Evolutionary conservation across 140 eudicot genomes (phyloP).

Genomic region (Artemisia princeps): DNA sequence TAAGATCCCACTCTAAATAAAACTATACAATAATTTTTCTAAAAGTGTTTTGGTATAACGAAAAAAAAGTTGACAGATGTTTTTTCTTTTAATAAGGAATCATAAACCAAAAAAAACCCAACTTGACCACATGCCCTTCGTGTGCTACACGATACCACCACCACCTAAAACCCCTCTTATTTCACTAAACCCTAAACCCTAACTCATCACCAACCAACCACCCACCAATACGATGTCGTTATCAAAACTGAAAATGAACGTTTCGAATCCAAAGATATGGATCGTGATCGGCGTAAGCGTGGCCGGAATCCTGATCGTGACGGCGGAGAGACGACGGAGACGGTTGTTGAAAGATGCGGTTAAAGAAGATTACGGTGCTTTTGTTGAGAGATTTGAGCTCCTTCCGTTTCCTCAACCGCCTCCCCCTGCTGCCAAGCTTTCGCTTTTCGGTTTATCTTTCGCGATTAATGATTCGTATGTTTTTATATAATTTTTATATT

Average conservation of each 20-base stretch:
- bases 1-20: no score
- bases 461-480: constrained; percentile 75
- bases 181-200: no score
- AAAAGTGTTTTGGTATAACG: no score
- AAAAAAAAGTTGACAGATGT: no score
- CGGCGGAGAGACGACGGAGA: constrained; percentile 59
- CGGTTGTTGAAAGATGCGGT: constrained; percentile 29
- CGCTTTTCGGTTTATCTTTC: constrained; percentile 51
- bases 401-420: constrained; percentile 82
- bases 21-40: no score
- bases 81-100: no score
- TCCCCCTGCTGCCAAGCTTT: constrained; percentile 84
- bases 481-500: background rate
- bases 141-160: no score
- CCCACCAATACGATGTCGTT: no score
- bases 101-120: no score
- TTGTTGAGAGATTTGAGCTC: constrained; percentile 61
- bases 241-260: constrained; percentile 17
- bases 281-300: constrained; percentile 74
- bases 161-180: no score
- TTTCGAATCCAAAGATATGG: constrained; percentile 68
- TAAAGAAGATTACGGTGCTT: constrained; percentile 75
- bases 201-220: no score
- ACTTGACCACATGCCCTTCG: no score
- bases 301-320: constrained; percentile 64